These are phyloP conservation scores for Nemophila menziesii DNA, from an alignment of 257 asterid species.

Conservation along the genomic window DNA sequence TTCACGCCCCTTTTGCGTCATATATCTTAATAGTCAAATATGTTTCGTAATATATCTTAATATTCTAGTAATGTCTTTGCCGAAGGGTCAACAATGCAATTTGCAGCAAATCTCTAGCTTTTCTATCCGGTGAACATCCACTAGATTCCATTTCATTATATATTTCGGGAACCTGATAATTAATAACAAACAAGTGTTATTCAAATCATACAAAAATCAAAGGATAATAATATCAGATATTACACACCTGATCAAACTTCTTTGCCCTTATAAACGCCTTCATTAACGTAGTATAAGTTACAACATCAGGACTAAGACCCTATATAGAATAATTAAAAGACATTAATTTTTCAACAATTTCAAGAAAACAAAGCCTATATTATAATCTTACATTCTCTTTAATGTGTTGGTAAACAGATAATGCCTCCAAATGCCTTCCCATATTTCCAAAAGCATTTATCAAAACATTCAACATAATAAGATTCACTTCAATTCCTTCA, in stretches of 20 bases:
- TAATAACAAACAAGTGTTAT: conserved; percentile 3
- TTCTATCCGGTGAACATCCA: conserved; percentile 87
- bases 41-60: too few species aligned
- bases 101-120: conserved; percentile 73
- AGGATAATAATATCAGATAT: conserved; percentile 1
- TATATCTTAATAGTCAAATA: conserved; percentile 16
- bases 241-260: conserved; percentile 70
- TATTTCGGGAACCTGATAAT: conserved; percentile 57
- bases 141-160: conserved; percentile 77
- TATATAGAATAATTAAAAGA: too few species aligned
- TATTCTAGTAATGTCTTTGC: conserved; percentile 28
- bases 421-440: conserved; percentile 77
- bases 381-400: conserved; percentile 54
- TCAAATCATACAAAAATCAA: not conserved
- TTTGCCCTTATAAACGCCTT: conserved; percentile 86
- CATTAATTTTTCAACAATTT: too few species aligned
- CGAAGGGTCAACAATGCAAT: conserved; percentile 46
- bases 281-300: conserved; percentile 81
- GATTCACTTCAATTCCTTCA: conserved; percentile 74
- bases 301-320: conserved; percentile 85
- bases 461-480: conserved; percentile 67
- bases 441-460: conserved; percentile 77
- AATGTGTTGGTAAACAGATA: conserved; percentile 58
- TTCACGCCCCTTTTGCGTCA: too few species aligned
- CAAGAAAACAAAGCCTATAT: conserved; percentile 7